Evolutionary conservation across 371 early-diverging fungal genomes (phyloP).

Genomic region (Mortierella sp.): DNA sequence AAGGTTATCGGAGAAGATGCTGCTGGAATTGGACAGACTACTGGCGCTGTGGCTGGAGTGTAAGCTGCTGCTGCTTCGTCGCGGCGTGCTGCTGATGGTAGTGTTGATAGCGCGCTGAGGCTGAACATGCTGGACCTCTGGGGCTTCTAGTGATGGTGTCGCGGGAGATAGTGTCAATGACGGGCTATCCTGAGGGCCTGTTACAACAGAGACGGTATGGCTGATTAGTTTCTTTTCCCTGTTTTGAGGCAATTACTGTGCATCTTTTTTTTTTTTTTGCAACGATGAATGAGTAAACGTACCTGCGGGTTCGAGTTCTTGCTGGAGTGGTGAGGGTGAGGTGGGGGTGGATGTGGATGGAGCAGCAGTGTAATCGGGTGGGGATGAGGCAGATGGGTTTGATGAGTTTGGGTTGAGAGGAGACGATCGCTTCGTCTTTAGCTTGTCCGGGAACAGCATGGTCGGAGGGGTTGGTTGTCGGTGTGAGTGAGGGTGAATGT

Average conservation of each 20-base stretch:
- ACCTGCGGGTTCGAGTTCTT: conserved; percentile 30
- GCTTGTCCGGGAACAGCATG: conserved; percentile 36
- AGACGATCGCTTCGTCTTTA: conserved; percentile 54
- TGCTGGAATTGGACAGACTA: conserved; percentile 15
- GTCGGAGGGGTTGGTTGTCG: conserved; percentile 13
- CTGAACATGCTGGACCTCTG: conserved; percentile 10
- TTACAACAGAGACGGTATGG: background rate
- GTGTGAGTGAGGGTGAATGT: background rate
- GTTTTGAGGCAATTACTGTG: background rate
- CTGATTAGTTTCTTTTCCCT: background rate
- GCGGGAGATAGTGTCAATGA: conserved; percentile 44
- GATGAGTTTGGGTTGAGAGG: conserved; percentile 56
- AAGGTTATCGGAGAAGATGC: background rate
- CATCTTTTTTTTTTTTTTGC: background rate
- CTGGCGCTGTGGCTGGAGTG: conserved; percentile 13
- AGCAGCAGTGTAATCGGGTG: conserved; percentile 4
- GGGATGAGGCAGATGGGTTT: conserved; percentile 15
- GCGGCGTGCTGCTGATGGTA: background rate
- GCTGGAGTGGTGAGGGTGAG: conserved; percentile 30
- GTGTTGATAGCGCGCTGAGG: conserved; percentile 7
- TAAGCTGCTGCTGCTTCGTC: conserved; percentile 12
- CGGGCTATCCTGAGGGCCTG: conserved; percentile 28
- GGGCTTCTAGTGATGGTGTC: conserved; percentile 35
- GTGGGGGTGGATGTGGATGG: conserved; percentile 10
- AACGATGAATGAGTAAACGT: background rate